phyloP scores from a whole-genome alignment of 2,329 filamentous ascomycete species.

The Clathrospora elynae region DNA sequence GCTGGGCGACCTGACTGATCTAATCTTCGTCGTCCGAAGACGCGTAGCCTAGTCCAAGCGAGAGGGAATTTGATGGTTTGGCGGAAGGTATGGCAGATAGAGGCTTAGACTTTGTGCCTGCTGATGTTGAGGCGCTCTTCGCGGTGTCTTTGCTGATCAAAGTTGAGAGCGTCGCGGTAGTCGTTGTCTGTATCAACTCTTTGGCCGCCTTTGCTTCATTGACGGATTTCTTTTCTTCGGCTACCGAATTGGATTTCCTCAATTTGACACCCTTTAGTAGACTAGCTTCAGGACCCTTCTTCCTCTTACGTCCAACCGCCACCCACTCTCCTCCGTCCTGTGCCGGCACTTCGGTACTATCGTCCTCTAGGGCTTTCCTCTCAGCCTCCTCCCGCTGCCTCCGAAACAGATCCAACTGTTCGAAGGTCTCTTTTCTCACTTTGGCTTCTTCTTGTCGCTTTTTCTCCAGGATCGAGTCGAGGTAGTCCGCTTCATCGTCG shows the following conservation, averaged over 20 bases:
- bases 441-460: slow-evolving; percentile 62
- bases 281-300: slow-evolving; percentile 50
- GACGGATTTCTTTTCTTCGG: slow-evolving; percentile 16
- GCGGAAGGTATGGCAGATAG: slow-evolving; percentile 22
- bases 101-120: slow-evolving; percentile 4
- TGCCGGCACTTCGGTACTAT: slow-evolving; percentile 42
- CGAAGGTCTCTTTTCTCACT: slow-evolving; percentile 62
- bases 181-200: background rate
- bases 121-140: slow-evolving; percentile 3
- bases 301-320: slow-evolving; percentile 57
- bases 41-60: slow-evolving; percentile 49
- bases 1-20: too few relatives aligned
- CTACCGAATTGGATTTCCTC: slow-evolving; percentile 42
- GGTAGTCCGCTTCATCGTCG: slow-evolving; percentile 78
- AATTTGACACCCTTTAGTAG: slow-evolving; percentile 53
- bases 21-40: slow-evolving; percentile 53
- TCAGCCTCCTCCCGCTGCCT: slow-evolving; percentile 65
- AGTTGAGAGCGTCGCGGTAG: background rate
- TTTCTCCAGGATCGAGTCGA: slow-evolving; percentile 64
- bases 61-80: slow-evolving; percentile 22
- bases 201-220: slow-evolving; percentile 3
- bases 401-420: slow-evolving; percentile 64
- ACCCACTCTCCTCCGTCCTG: slow-evolving; percentile 57
- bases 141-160: background rate
- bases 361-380: slow-evolving; percentile 52